Conservation (phyloP, 495 filamentous ascomycete genomes). For the Penicillium ochrochloron region DNA sequence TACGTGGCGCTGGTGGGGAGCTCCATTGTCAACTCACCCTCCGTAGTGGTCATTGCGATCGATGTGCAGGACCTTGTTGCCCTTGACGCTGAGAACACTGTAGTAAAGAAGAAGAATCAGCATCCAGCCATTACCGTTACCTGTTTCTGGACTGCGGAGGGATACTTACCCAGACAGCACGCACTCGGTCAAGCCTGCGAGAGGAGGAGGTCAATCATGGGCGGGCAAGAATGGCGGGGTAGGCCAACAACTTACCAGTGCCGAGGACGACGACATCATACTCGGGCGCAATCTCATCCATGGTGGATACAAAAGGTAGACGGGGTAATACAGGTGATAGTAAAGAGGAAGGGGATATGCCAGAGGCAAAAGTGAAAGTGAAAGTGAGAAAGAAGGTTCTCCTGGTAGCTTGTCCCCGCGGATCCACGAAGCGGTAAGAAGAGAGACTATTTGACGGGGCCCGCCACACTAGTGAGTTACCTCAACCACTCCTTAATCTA, state of each 20-base stretch:
- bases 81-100: conserved; percentile 96
- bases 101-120: conserved; percentile 10
- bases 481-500: conserved; percentile 15
- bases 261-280: conserved; percentile 99
- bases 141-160: background rate
- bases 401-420: conserved; percentile 35
- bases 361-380: conserved; percentile 24
- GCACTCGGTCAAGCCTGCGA: conserved; percentile 91
- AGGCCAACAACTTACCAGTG: conserved; percentile 70
- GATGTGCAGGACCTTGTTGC: conserved; percentile 98
- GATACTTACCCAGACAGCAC: conserved; percentile 88
- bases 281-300: conserved; percentile 96
- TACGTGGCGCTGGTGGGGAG: conserved; percentile 24
- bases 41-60: conserved; percentile 99
- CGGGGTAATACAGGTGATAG: conserved; percentile 13
- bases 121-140: background rate
- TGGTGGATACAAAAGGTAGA: conserved; percentile 43
- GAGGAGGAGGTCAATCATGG: conserved; percentile 39
- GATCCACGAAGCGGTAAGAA: conserved; percentile 42
- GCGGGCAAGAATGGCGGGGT: conserved; percentile 41
- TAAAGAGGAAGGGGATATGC: conserved; percentile 24
- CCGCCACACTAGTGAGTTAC: conserved; percentile 39
- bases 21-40: conserved; percentile 65
- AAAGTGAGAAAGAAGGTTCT: conserved; percentile 26
- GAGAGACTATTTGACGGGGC: conserved; percentile 36